Percentiles rank a stretch among this genome's conserved stretches.
Evolutionary conservation across 2,329 filamentous ascomycete species (phyloP).

Genomic region (Alternaria sp.): DNA sequence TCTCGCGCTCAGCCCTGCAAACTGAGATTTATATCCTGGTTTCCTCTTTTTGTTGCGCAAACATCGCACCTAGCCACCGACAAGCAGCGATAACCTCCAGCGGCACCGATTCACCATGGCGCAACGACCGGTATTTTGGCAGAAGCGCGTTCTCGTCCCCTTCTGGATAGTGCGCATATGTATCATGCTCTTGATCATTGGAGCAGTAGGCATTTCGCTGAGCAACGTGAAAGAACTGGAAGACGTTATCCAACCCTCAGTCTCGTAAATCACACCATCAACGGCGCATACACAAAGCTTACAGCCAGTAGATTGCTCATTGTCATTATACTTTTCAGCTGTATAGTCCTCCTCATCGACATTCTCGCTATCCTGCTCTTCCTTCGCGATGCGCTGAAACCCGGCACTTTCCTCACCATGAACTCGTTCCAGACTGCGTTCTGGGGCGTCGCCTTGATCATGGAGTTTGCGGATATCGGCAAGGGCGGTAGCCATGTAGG

Average conservation of each 20-base stretch:
- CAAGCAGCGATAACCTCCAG: neutral
- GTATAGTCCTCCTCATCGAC: conserved; percentile 45
- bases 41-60: neutral
- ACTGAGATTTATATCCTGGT: neutral
- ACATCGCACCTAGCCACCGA: neutral
- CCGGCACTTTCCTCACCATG: conserved; percentile 44
- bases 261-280: conserved; percentile 25
- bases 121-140: conserved; percentile 36
- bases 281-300: conserved; percentile 14
- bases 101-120: conserved; percentile 25
- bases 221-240: conserved; percentile 22
- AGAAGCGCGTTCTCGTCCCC: conserved; percentile 49
- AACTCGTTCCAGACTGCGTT: conserved; percentile 47
- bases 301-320: conserved; percentile 34
- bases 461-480: conserved; percentile 39
- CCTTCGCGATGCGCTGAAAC: conserved; percentile 40
- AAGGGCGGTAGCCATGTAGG: conserved; percentile 27
- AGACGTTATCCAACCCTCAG: conserved; percentile 22
- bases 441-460: conserved; percentile 39
- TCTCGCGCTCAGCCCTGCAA: conserved; percentile 7
- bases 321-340: conserved; percentile 41
- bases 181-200: conserved; percentile 44
- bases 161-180: conserved; percentile 45
- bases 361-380: conserved; percentile 44
- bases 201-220: conserved; percentile 34